These are phyloP conservation scores for Aaosphaeria pasadenensis DNA, from an alignment of 2,329 filamentous ascomycete genomes.

Conservation along the genomic window DNA sequence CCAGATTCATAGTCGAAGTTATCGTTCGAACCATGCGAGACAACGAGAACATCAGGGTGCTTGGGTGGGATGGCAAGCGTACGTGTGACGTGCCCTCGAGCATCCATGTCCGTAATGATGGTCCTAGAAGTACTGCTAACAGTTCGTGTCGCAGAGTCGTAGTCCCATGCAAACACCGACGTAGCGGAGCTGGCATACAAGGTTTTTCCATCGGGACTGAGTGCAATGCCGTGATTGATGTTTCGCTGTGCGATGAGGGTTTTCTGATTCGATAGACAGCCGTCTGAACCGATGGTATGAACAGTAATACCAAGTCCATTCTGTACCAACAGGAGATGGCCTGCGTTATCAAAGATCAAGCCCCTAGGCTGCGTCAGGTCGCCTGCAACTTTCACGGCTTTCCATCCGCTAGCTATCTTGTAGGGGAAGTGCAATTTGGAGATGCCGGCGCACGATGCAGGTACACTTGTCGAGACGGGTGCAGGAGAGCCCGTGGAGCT, in stretches of 20 bases:
- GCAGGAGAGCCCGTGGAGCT: conserved; percentile 5
- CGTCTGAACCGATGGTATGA: conserved; percentile 36
- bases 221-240: conserved; percentile 27
- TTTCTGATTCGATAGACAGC: conserved; percentile 21
- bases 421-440: conserved; percentile 13
- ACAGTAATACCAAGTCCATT: conserved; percentile 37
- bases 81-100: conserved; percentile 23
- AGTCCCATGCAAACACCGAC: conserved; percentile 22
- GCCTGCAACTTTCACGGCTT: conserved; percentile 37
- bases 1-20: conserved; percentile 59
- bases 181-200: conserved; percentile 28
- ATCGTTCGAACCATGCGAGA: conserved; percentile 62
- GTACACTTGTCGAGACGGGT: conserved; percentile 16
- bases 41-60: conserved; percentile 50
- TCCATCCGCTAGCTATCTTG: conserved; percentile 22
- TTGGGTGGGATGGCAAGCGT: conserved; percentile 21
- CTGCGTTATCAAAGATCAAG: conserved; percentile 38
- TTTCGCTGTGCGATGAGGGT: conserved; percentile 19
- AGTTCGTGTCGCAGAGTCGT: conserved; percentile 17
- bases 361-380: conserved; percentile 38
- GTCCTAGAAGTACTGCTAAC: conserved; percentile 27
- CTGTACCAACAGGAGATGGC: conserved; percentile 42
- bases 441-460: conserved; percentile 17
- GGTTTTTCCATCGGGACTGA: conserved; percentile 26
- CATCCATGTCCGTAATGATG: conserved; percentile 25